Conservation (phyloP, 768 basidiomycete genomes). For the Zangia roseola region DNA sequence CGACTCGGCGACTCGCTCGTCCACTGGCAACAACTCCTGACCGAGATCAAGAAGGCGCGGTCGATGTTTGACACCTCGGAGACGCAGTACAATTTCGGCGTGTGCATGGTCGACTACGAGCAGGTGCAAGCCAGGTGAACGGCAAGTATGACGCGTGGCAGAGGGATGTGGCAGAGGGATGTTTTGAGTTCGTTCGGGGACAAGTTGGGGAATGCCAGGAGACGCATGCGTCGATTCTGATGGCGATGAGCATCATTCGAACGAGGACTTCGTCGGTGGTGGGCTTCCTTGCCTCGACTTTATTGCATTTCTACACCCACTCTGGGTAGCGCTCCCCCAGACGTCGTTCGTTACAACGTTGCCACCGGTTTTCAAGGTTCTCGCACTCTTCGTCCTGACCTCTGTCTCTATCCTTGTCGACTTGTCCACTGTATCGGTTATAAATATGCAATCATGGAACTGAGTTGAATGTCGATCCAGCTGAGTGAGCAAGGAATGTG, state of each 20-base stretch:
- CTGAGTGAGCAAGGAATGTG: too few relatives aligned
- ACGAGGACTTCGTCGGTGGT: conserved; percentile 80
- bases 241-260: conserved; percentile 93
- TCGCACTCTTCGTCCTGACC: not conserved
- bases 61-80: conserved; percentile 97
- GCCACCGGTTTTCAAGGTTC: too few relatives aligned
- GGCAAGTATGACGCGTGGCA: conserved; percentile 98
- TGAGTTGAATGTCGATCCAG: conserved; percentile 1
- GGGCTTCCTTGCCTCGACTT: not conserved
- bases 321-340: conserved; percentile 6
- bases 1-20: conserved; percentile 92
- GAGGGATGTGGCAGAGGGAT: conserved; percentile 97
- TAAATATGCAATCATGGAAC: conserved; percentile 27
- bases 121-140: conserved; percentile 97
- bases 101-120: conserved; percentile 95
- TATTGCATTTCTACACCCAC: conserved; percentile 10
- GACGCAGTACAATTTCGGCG: conserved; percentile 87
- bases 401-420: conserved; percentile 5
- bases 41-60: conserved; percentile 95
- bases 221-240: conserved; percentile 89
- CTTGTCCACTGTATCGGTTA: conserved; percentile 27
- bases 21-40: conserved; percentile 93
- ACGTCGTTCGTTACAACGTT: too few relatives aligned
- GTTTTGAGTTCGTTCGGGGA: conserved; percentile 89
- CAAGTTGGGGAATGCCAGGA: conserved; percentile 94